Evolutionary conservation across 2,329 filamentous ascomycete species (phyloP), one percentile per base, ranked within the genome.

Genomic region (Leptographium flavum): DNA sequence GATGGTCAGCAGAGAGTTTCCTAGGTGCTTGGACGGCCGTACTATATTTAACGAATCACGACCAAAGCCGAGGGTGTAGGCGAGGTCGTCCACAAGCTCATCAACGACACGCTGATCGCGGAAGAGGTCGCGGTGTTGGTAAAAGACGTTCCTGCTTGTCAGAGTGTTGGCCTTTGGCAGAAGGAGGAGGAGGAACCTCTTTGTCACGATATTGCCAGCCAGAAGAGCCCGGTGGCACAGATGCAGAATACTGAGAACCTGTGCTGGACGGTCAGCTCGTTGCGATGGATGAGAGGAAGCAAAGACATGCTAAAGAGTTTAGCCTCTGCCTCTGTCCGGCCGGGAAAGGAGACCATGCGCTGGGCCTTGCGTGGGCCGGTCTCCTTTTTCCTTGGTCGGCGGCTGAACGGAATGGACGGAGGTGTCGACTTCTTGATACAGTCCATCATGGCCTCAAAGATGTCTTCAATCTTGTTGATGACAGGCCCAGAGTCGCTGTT

Each of bases 51-150:
- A 63, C 15, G 73, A 67, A 45, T 74, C 69, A 30, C 86, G 72
- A 6, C 74, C 67, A 9, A 84, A 63, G 1, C 71, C 70, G 15
- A 92, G 70, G 0, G 83, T 86, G 45, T 71, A 76, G 1, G 84
- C 82, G 31, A 93, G 63, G 50, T 84, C 79, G 54, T 92, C 83
- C 0, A 92, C 74, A 39, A 85, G 75, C 27, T 70, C 68, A 57
- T 92, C 80, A 0, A 92, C 83, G 14, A 76, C 67, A 15, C 61
- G 57, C 57, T 92, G 86, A 42, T 68, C 78, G 19, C 70, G 68
- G 55, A 92, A 93, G 0, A 93, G 64, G 10, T 77, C 71, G 5
- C 80, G 76, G 52, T 87, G 73, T 53, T 84, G 77, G 57, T 93
- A 93, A 59, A 81, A 93, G 4, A 93, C 78, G 55, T 85, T 83